A percentile compares a stretch with the other conserved stretches of the same genome.
These are phyloP conservation scores for Puccinellia tenuiflora DNA, from an alignment of 176 grass and related monocot genomes.

Conservation along the genomic window DNA sequence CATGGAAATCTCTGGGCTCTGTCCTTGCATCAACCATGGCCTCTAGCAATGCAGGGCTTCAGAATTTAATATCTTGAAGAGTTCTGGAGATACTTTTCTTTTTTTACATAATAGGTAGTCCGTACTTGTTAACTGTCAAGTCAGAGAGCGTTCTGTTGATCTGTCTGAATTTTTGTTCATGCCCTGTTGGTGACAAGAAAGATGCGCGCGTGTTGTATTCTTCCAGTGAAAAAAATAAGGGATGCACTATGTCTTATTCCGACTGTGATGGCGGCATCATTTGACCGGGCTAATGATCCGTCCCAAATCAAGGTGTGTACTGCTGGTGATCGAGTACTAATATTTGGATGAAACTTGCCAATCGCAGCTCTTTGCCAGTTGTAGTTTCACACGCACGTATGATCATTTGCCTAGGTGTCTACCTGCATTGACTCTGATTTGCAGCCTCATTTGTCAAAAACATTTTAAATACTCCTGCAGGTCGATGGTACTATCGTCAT, in stretches of 20 bases:
- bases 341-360: conserved; percentile 1
- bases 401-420: conserved; percentile 9
- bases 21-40: not conserved
- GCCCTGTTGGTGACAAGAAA: not conserved
- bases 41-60: not conserved
- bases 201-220: not conserved
- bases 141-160: not conserved
- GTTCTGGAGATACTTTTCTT: no score
- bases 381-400: not conserved
- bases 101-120: no score
- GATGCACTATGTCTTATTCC: not conserved
- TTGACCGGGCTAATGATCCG: conserved; percentile 13
- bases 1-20: not conserved
- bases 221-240: not conserved
- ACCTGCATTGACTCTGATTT: not conserved
- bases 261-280: not conserved
- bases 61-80: not conserved
- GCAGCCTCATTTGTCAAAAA: not conserved
- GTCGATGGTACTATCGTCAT: not conserved
- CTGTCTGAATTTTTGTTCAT: not conserved
- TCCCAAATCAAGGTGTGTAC: not conserved
- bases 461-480: conserved; percentile 11
- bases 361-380: not conserved
- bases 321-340: not conserved
- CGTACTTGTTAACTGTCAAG: not conserved